Base-by-base conservation (phyloP, 164 flowering plant species). In the Vitis cinerea region DNA sequence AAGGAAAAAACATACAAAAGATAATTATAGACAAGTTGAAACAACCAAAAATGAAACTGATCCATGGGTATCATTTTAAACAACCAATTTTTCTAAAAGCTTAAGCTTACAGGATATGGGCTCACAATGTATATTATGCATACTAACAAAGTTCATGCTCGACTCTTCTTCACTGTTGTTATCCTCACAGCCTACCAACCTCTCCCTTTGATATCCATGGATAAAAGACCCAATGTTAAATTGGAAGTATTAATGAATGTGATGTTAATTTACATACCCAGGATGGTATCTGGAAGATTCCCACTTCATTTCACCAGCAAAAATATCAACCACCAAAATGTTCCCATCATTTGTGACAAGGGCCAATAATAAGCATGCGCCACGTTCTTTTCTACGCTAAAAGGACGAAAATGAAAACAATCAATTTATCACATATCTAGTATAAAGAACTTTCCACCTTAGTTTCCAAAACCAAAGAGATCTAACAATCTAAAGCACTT, bases 271-370 rank as follows among this genome's bases (percentile, higher is more conserved):
- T 10, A 64, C 79, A 52, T 77, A 83, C 86, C 78, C 78, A 49
- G 77, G 73, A 64, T 72, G 74, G 56, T 69, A 64, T 48, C 64
- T 75, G 14, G 30, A 29, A 52, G 67, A 54, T 54, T 44, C 67
- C 86, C 86, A 83, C 73, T 62, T 75, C 62, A 9, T 69, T 65
- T 75, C 68, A 50, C 76, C 78, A 75, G 71, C 71, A 57, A 67
- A 56, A 63, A 66, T 76, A 67, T 79, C 61, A 30, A 83, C 19
- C 13, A 68, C 78, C 49, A 75, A 55, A 50, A 83, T 64, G 53
- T 79, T 72, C 15, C 84, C 86, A 14, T 60, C 68, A 63, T 56
- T 50, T 65, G 81, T 74, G 59, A 80, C 84, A 54, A 81, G 69
- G 71, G 79, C 80, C 17, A 83, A 47, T 17, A 83, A 47, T 59